Percentiles rank a stretch among this genome's conserved stretches.
Evolutionary conservation across 2,329 filamentous ascomycete species (phyloP).

Genomic region (Pseudogymnoascus sp.): DNA sequence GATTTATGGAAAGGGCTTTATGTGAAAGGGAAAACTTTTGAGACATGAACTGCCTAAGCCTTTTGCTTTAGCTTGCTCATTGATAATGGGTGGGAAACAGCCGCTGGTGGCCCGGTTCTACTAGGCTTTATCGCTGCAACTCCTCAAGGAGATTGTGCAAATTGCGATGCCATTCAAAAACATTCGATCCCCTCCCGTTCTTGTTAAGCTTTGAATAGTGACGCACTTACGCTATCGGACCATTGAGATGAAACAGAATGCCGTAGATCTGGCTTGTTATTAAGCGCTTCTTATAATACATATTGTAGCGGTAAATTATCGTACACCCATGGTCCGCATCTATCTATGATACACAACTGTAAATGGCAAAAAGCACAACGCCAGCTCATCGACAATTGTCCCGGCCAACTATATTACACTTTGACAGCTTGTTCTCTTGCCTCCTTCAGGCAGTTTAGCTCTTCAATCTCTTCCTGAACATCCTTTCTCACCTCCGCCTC

Average conservation of each 20-base stretch:
- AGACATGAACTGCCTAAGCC: not conserved
- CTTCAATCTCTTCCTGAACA: constrained; percentile 13
- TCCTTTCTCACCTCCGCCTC: not conserved
- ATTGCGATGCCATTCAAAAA: not conserved
- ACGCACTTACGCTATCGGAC: not conserved
- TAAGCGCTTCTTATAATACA: not conserved
- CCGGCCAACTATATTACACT: not conserved
- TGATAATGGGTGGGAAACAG: not conserved
- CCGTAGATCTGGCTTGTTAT: not conserved
- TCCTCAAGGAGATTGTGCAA: not conserved
- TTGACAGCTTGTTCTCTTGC: not conserved
- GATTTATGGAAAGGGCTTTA: constrained; percentile 12
- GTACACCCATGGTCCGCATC: constrained; percentile 1
- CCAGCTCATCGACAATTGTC: not conserved
- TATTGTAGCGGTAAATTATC: not conserved
- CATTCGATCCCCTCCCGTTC: not conserved
- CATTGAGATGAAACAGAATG: not conserved
- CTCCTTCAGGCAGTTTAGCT: constrained; percentile 14
- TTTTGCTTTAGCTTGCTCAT: not conserved
- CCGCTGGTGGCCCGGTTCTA: not conserved
- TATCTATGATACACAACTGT: constrained; percentile 7
- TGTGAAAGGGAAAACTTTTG: not conserved
- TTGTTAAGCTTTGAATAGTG: not conserved
- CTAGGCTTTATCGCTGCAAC: not conserved
- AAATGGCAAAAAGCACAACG: not conserved